Base-by-base conservation (phyloP, 1,284 basidiomycete species). In the Rhodotorula sp. region DNA sequence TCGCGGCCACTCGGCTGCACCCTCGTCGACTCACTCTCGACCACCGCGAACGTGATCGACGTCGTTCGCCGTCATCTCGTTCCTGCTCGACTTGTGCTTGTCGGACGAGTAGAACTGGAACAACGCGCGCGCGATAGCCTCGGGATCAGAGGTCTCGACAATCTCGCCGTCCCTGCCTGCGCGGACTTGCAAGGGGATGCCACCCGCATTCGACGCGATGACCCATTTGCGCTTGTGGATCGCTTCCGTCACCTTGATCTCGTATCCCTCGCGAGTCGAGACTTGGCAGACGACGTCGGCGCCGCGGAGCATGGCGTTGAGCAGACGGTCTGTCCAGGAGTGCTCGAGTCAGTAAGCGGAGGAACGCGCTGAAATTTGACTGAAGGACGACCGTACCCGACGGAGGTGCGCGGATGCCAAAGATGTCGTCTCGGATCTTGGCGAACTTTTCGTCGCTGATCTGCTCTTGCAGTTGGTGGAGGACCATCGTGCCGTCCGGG, bases 191-290 rank as follows among this genome's bases (percentile, higher is more conserved):
- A 68, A 51, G 12, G 70, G 70, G 8, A 71, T 68, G 0, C 70
- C 70, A 7, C 70, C 70, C 6, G 70, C 70, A 14, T 58, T 65
- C 21, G 63, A 65, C 6, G 58, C 66, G 39, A 71, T 63, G 18
- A 71, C 49, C 59, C 64, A 68, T 47, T 71, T 65, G 29, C 60
- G 56, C 67, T 71, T 61, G 47, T 61, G 57, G 3, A 71, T 26
- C n/a, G 70, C 66, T 58, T 71, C 70, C 18, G 52, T 23, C n/a
- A 68, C 69, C 43, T 71, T 71, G 66, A 71, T 68, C 64, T 71
- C 70, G 66, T 71, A 71, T 3, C 70, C 70, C 39, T 71, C 70
- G 14, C 70, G 54, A 1, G 60, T 68, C 15, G 59, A 62, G 12
- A 71, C 70, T 34, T 71, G 70, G 23, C 64, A 68, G 29, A 68